Conservation (phyloP, 768 basidiomycete genomes). For the Tulasnella sp. region DNA sequence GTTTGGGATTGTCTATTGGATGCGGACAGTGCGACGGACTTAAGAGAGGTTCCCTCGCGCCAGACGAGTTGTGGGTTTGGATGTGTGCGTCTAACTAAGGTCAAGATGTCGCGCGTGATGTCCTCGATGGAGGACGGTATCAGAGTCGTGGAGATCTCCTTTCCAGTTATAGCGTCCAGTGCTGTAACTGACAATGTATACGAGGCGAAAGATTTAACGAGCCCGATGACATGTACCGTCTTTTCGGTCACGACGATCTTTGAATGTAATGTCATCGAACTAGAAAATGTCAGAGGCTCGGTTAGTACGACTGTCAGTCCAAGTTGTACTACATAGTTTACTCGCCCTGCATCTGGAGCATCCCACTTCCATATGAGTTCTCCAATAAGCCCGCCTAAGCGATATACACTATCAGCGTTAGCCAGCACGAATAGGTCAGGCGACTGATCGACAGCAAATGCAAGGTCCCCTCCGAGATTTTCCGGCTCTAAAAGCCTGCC, state of each 20-base stretch:
- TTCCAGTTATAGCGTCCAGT: slow-evolving; percentile 45
- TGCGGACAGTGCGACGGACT: slow-evolving; percentile 42
- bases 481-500: slow-evolving; percentile 43
- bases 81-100: slow-evolving; percentile 25
- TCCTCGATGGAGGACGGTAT: slow-evolving; percentile 43
- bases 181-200: slow-evolving; percentile 60
- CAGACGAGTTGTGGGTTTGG: slow-evolving; percentile 39
- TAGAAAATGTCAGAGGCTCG: slow-evolving; percentile 25
- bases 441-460: slow-evolving; percentile 31
- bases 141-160: slow-evolving; percentile 37
- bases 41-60: slow-evolving; percentile 40
- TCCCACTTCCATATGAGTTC: slow-evolving; percentile 59
- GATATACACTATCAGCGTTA: slow-evolving; percentile 48
- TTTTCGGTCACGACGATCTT: slow-evolving; percentile 44
- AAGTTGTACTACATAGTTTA: too few relatives aligned
- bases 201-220: slow-evolving; percentile 40
- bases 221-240: slow-evolving; percentile 48
- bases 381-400: slow-evolving; percentile 43
- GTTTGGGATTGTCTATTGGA: slow-evolving; percentile 32
- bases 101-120: slow-evolving; percentile 30
- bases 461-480: slow-evolving; percentile 45
- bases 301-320: too few relatives aligned
- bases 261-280: slow-evolving; percentile 55
- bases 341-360: slow-evolving; percentile 57
- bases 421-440: slow-evolving; percentile 41